Conservation (phyloP, 768 basidiomycete species). For the Boletus vinaceobasis region DNA sequence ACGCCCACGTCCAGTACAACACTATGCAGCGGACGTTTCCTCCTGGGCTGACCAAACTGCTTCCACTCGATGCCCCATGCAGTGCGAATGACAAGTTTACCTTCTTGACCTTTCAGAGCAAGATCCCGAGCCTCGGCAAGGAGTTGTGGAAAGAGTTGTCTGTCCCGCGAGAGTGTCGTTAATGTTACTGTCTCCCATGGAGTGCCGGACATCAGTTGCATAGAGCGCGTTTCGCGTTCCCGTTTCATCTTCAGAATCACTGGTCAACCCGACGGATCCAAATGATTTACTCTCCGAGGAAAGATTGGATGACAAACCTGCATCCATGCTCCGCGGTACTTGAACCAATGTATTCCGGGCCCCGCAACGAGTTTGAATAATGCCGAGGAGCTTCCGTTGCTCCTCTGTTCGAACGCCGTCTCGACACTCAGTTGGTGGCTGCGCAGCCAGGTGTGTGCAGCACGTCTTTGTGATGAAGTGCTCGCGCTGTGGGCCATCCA, state of each 20-base stretch:
- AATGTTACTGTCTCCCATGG: slow-evolving; percentile 98
- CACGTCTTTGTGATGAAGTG: slow-evolving; percentile 25
- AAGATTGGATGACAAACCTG: slow-evolving; percentile 51
- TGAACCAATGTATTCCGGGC: slow-evolving; percentile 91
- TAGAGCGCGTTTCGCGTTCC: slow-evolving; percentile 89
- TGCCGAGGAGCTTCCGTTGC: slow-evolving; percentile 88
- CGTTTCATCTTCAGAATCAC: slow-evolving; percentile 70
- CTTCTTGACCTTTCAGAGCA: slow-evolving; percentile 82
- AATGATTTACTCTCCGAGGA: not conserved
- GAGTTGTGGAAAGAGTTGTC: slow-evolving; percentile 71
- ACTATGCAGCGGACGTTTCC: slow-evolving; percentile 81
- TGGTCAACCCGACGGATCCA: not conserved
- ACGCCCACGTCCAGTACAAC: slow-evolving; percentile 84
- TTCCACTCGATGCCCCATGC: slow-evolving; percentile 97
- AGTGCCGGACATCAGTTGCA: slow-evolving; percentile 85
- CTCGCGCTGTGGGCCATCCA: slow-evolving; percentile 85
- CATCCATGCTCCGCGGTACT: slow-evolving; percentile 91
- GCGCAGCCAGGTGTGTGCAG: slow-evolving; percentile 47
- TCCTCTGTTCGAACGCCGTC: slow-evolving; percentile 82
- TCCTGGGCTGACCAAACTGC: slow-evolving; percentile 88
- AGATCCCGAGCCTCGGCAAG: slow-evolving; percentile 88
- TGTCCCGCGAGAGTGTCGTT: slow-evolving; percentile 87
- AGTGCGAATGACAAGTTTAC: slow-evolving; percentile 93
- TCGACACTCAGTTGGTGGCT: slow-evolving; percentile 95
- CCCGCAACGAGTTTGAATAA: slow-evolving; percentile 94